Base-by-base conservation (phyloP, 2,329 filamentous ascomycete species). In the Ophiostoma montium region DNA sequence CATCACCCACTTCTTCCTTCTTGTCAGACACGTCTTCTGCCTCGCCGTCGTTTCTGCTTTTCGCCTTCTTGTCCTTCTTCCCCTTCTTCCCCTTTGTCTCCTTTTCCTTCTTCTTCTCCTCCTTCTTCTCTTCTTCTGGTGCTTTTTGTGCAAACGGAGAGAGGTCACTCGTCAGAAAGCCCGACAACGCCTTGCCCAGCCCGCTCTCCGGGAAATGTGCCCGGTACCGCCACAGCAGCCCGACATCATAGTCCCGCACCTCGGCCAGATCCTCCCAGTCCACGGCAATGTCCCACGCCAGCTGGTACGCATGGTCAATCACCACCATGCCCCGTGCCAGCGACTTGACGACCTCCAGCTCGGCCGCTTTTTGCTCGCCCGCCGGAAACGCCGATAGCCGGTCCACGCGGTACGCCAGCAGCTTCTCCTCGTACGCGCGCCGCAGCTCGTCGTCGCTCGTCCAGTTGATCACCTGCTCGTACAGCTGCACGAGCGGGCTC, bases 261-360 rank as follows among this genome's bases (percentile, higher is more conserved):
- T 77, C 76, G 57, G 85, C 80, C 38, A 79, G 69, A 62, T 95
- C 89, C 56, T 84, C 77, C 85, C 90, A 96, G 60, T 96, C 86
- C 51, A 98, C 71, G 30, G 84, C 76, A 53, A 95, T 82, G 58
- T 87, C 83, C 94, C 94, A 98, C 0, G 92, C 92, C 15, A 94
- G 72, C 54, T 82, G 78, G 65, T 83, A 95, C 0, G 87, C 86
- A 57, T 96, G 88, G 58, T 90, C 89, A 62, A 98, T 92, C 52
- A 95, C 85, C 53, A 98, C 90, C 85, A 98, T 95, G 53, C 90
- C 92, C 54, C 82, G 79, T 1, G 90, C 88, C 47, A 92, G 69
- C 52, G 84, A 82, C 58, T 84, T 66, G 0, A 95, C 82, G 54
- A 84, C 80, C 33, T 78, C 69, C 23, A 85, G 76, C 62, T 94